phyloP scores from a whole-genome alignment of 495 filamentous ascomycete species.

The Trichoderma virens region DNA sequence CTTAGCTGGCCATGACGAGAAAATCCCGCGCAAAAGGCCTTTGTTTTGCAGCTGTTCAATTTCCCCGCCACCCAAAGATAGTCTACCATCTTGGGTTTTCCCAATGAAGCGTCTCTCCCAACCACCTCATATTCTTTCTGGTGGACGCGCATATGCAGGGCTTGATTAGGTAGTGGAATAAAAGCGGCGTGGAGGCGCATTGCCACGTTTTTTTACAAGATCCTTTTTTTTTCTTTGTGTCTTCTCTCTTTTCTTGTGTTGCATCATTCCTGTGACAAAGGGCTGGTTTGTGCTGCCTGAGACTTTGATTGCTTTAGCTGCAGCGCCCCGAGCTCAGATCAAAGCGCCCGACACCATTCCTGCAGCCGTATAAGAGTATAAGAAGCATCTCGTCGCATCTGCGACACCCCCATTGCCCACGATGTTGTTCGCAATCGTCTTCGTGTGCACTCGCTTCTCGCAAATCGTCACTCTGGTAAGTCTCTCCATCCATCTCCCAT shows the following conservation, averaged over 20 bases:
- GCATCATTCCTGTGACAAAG: not conserved
- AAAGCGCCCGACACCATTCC: too few relatives aligned
- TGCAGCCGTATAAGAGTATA: too few relatives aligned
- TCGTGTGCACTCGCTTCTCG: constrained; percentile 74
- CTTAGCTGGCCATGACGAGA: too few relatives aligned
- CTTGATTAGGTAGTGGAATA: too few relatives aligned
- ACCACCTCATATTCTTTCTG: not conserved
- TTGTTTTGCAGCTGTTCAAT: not conserved
- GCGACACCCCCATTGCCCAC: constrained; percentile 22
- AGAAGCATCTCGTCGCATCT: too few relatives aligned
- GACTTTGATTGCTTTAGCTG: not conserved
- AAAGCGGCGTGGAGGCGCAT: constrained; percentile 1
- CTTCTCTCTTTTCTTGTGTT: not conserved
- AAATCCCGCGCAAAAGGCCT: not conserved
- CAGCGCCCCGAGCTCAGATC: too few relatives aligned
- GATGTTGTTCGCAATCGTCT: constrained; percentile 73
- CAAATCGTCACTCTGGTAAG: constrained; percentile 70
- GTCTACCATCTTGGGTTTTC: too few relatives aligned
- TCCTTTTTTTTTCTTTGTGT: not conserved
- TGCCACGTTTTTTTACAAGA: not conserved
- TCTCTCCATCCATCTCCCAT: not conserved
- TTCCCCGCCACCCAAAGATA: too few relatives aligned
- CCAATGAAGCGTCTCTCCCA: not conserved
- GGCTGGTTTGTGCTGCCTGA: not conserved
- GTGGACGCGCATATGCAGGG: too few relatives aligned